Evolutionary conservation across 225 moss, liverwort and hornwort genomes (phyloP), one percentile per base, ranked within the genome.

Genomic region (Bryum argenteum): DNA sequence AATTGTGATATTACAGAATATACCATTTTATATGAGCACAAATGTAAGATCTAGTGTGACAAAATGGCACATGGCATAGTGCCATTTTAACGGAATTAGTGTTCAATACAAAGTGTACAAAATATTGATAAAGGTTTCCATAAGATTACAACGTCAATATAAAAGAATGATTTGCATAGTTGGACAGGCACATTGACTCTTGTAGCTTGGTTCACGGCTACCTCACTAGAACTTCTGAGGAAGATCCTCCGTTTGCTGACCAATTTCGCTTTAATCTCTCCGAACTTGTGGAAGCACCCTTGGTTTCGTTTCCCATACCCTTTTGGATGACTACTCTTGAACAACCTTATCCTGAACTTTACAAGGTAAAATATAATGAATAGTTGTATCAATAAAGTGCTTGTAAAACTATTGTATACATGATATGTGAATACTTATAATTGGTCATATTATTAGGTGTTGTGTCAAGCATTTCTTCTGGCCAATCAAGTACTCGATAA

Each of bases 111-210:
- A 2, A 28, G 5, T 28, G 2, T 28, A 5, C 5, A 28, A 28
- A 2, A 28, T 2, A 28, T 2, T 28, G 5, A 33, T 33, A 5
- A 6, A 33, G 7, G 4, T 33, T 33, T 33, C 5, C 7, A 33
- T 33, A 33, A 33, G n/a, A 33, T 33, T 33, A 33, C 2, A 33
- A 5, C 33, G n/a, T n/a, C 33, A 33, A 33, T 38, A 63, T 37
- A 45, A n/a, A 45, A 58, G 4, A 23, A 54, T 54, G 50, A 21
- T 19, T 26, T 54, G 23, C 21, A 0, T 79, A 98, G 98, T 56
- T 94, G 80, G 92, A 98, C 79, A 89, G 89, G 78, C 92, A 98
- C 80, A 69, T 92, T 58, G 80, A 91, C 1, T 88, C 98, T 2
- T 89, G 91, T 61, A 83, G 75, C 81, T 57, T 94, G 63, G 81